These are phyloP conservation scores for Cymbidium sinense DNA, from an alignment of 106 monocot genomes.

Conservation along the genomic window DNA sequence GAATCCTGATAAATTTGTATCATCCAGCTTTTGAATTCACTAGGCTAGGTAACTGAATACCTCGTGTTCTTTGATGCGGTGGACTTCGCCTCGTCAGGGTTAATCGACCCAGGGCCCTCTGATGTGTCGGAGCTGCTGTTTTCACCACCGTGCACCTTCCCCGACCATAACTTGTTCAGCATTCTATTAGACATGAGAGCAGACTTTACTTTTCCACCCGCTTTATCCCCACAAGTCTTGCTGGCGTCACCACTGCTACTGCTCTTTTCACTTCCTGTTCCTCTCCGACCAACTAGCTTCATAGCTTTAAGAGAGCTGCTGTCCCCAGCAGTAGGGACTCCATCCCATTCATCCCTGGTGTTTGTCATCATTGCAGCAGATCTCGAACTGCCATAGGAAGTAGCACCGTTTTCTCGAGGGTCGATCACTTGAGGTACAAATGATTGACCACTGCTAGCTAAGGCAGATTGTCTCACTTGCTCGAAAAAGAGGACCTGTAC, in stretches of 20 bases:
- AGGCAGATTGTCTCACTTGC: constrained; percentile 25
- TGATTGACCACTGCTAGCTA: neutral
- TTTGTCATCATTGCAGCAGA: constrained; percentile 11
- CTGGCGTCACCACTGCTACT: neutral
- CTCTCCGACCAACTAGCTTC: neutral
- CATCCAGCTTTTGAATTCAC: neutral
- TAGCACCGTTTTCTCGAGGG: constrained; percentile 1
- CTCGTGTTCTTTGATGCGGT: constrained; percentile 41
- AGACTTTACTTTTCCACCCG: constrained; percentile 26
- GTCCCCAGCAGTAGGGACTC: constrained; percentile 5
- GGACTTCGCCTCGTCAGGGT: constrained; percentile 44
- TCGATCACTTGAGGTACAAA: neutral
- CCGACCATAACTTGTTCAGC: constrained; percentile 51
- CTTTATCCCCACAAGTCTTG: constrained; percentile 12
- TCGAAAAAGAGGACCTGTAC: constrained; percentile 87
- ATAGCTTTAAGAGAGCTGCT: neutral
- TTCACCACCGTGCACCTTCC: constrained; percentile 32
- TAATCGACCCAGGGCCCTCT: constrained; percentile 31
- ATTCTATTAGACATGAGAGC: constrained; percentile 47
- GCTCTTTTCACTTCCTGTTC: neutral
- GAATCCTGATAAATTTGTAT: neutral
- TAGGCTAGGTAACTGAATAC: constrained; percentile 12
- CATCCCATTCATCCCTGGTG: constrained; percentile 15
- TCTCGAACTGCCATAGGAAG: constrained; percentile 11
- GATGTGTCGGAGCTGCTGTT: constrained; percentile 60